These are phyloP conservation scores for Ustilago curta DNA, from an alignment of 1,284 basidiomycete species.

Conservation along the genomic window DNA sequence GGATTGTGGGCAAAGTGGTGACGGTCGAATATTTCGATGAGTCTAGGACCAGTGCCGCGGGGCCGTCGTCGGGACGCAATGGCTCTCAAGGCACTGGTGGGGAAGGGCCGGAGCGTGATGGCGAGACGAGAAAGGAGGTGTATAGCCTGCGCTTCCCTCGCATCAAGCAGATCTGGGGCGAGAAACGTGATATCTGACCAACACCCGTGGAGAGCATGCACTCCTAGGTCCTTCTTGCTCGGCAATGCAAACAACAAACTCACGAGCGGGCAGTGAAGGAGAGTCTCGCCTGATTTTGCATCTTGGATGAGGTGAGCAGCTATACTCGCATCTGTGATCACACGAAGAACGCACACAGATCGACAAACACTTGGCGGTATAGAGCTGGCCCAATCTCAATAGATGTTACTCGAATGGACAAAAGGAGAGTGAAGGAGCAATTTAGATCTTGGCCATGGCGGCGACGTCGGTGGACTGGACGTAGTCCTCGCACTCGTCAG, in stretches of 20 bases:
- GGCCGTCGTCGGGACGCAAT: not conserved
- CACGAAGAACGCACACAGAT: not conserved
- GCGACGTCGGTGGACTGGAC: constrained; percentile 87
- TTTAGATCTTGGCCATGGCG: constrained; percentile 69
- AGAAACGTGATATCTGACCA: constrained; percentile 34
- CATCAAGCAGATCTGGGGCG: constrained; percentile 54
- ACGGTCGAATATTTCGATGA: constrained; percentile 58
- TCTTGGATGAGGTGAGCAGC: not conserved
- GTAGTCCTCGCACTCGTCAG: constrained; percentile 83
- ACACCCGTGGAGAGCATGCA: too few species aligned
- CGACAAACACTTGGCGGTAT: constrained; percentile 27
- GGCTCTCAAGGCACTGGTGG: not conserved
- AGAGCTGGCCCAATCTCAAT: constrained; percentile 20
- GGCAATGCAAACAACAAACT: constrained; percentile 1
- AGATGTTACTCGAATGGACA: not conserved
- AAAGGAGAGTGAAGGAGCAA: not conserved
- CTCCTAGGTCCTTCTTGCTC: not conserved
- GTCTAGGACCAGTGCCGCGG: constrained; percentile 15
- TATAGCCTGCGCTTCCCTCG: constrained; percentile 58
- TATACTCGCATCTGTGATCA: not conserved
- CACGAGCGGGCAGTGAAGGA: not conserved
- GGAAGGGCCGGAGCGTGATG: constrained; percentile 3
- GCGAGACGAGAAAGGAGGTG: constrained; percentile 10
- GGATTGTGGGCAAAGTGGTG: constrained; percentile 50
- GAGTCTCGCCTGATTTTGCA: constrained; percentile 13